Conservation (phyloP, 164 flowering plant genomes). For the Magnolia changhungtana region DNA sequence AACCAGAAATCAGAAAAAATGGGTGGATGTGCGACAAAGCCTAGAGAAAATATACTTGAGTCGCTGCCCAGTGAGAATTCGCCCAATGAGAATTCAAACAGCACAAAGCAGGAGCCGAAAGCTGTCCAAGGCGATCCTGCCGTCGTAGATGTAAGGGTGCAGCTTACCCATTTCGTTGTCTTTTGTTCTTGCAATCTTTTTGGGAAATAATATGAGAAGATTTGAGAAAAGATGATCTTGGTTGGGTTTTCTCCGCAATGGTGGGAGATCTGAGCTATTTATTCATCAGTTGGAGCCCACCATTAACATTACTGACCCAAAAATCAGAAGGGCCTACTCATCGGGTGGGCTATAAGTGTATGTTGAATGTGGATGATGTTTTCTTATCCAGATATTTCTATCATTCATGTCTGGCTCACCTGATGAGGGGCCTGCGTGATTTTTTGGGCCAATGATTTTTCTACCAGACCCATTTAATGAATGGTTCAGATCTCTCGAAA, state of each 20-base stretch:
- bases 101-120: constrained; percentile 1
- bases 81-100: constrained; percentile 2
- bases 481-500: neutral
- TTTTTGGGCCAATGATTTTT: neutral
- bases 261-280: neutral
- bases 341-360: too few relatives aligned
- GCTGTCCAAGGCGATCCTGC: constrained; percentile 11
- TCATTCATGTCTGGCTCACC: too few relatives aligned
- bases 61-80: constrained; percentile 12
- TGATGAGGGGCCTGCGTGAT: neutral
- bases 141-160: constrained; percentile 9
- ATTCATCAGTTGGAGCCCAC: neutral
- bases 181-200: neutral
- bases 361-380: too few relatives aligned
- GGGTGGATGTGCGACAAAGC: constrained; percentile 22
- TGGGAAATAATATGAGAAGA: neutral
- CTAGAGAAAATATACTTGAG: constrained; percentile 1
- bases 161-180: neutral
- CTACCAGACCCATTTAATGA: neutral
- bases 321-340: neutral
- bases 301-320: neutral
- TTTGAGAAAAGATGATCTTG: neutral
- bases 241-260: neutral
- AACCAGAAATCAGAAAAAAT: neutral
- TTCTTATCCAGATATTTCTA: too few relatives aligned